These are phyloP conservation scores for Cladosporium sp. DNA, from an alignment of 2,329 filamentous ascomycete species.

Conservation along the genomic window DNA sequence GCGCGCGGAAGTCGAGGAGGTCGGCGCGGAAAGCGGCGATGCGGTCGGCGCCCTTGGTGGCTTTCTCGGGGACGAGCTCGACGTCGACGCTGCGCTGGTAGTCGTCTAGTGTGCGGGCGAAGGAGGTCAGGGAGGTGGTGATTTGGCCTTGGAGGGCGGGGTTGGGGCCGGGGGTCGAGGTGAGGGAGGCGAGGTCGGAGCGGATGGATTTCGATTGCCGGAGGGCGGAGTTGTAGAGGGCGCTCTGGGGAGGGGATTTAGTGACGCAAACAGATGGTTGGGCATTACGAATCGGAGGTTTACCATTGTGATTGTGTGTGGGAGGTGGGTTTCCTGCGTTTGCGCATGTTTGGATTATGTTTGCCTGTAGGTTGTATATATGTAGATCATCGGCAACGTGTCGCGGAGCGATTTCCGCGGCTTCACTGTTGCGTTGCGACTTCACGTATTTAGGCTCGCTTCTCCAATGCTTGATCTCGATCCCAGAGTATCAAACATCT, in stretches of 20 bases:
- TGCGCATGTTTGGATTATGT: background rate
- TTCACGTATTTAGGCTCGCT: background rate
- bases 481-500: too few species aligned
- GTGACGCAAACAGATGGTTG: background rate
- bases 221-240: conserved; percentile 76
- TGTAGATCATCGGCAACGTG: too few species aligned
- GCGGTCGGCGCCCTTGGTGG: conserved; percentile 81
- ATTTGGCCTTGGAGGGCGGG: conserved; percentile 55
- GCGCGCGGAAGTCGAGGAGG: conserved; percentile 68
- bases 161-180: conserved; percentile 45
- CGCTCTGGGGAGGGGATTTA: conserved; percentile 47
- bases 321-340: background rate
- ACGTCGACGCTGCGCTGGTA: conserved; percentile 80
- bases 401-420: background rate
- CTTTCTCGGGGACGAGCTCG: conserved; percentile 84
- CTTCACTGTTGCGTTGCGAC: background rate
- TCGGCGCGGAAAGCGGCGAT: conserved; percentile 80
- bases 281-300: background rate
- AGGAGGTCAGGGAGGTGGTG: conserved; percentile 70
- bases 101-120: conserved; percentile 86
- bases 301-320: conserved; percentile 4
- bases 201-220: conserved; percentile 78
- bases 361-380: too few species aligned
- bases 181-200: conserved; percentile 60
- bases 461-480: background rate